A percentile compares a stretch with the other conserved stretches of the same genome.
Conservation (phyloP, 2,329 filamentous ascomycete genomes). For the Neonectria hederae region DNA sequence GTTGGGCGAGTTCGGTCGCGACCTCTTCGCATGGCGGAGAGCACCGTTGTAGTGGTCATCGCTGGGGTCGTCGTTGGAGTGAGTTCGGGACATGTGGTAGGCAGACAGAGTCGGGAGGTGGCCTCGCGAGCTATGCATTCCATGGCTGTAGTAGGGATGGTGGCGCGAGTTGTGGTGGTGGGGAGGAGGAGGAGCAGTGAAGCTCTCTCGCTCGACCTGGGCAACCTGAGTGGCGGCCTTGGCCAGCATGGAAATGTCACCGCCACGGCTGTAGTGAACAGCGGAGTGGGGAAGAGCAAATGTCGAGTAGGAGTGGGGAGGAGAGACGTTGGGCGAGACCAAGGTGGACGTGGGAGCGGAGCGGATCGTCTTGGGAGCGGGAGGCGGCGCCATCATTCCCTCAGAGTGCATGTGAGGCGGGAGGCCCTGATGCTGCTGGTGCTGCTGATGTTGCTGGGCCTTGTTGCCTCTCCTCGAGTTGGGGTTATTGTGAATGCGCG, state of each 20-base stretch:
- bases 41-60: constrained; percentile 79
- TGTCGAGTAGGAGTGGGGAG: constrained; percentile 86
- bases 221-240: constrained; percentile 69
- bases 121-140: constrained; percentile 60
- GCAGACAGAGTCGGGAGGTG: constrained; percentile 80
- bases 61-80: constrained; percentile 80
- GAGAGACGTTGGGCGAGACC: constrained; percentile 94
- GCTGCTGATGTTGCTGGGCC: constrained; percentile 58
- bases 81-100: constrained; percentile 94
- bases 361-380: constrained; percentile 79
- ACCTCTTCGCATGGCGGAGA: constrained; percentile 83
- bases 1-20: constrained; percentile 91
- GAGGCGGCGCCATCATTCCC: constrained; percentile 82
- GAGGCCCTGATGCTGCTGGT: constrained; percentile 51
- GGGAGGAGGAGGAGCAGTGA: constrained; percentile 48
- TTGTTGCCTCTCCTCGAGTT: constrained; percentile 96
- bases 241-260: constrained; percentile 68
- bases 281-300: constrained; percentile 65
- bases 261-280: constrained; percentile 60
- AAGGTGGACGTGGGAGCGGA: constrained; percentile 89
- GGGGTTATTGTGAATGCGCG: constrained; percentile 98
- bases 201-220: constrained; percentile 69
- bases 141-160: constrained; percentile 64
- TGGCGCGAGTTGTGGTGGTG: constrained; percentile 59
- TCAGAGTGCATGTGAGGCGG: constrained; percentile 60